Conservation (phyloP, 2,329 filamentous ascomycete species). For the Talaromyces sp. region DNA sequence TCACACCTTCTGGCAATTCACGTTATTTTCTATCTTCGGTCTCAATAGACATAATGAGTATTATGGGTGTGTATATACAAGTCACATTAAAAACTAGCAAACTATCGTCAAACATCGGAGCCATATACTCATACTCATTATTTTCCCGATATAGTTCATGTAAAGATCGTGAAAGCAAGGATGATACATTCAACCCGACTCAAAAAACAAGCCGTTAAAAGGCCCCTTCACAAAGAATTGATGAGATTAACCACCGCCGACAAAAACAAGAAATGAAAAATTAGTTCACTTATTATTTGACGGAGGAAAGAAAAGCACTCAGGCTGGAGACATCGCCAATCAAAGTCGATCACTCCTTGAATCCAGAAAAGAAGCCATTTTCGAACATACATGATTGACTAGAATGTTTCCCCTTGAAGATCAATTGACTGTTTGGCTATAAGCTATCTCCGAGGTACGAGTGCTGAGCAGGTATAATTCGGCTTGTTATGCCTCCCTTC, state of each 20-base stretch:
- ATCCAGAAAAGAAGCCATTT: neutral
- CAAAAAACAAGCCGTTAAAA: neutral
- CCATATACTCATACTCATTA: neutral
- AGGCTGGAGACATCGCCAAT: slow-evolving; percentile 22
- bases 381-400: neutral
- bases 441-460: neutral
- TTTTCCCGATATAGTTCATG: neutral
- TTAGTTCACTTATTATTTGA: slow-evolving; percentile 8
- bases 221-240: slow-evolving; percentile 20
- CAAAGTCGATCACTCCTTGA: too few species aligned
- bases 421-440: neutral
- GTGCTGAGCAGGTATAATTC: neutral
- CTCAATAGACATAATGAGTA: neutral
- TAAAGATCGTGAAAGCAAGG: neutral
- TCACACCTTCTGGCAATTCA: neutral
- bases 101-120: neutral
- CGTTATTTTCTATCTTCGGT: neutral
- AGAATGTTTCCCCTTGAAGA: neutral
- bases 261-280: slow-evolving; percentile 19
- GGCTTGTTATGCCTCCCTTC: neutral
- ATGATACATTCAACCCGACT: neutral
- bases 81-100: neutral
- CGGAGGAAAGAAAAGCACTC: slow-evolving; percentile 9
- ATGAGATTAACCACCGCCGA: slow-evolving; percentile 24
- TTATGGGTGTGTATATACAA: neutral